These are phyloP conservation scores for Pelagomonas calceolata DNA, from an alignment of 108 stramenopile species.

Conservation along the genomic window DNA sequence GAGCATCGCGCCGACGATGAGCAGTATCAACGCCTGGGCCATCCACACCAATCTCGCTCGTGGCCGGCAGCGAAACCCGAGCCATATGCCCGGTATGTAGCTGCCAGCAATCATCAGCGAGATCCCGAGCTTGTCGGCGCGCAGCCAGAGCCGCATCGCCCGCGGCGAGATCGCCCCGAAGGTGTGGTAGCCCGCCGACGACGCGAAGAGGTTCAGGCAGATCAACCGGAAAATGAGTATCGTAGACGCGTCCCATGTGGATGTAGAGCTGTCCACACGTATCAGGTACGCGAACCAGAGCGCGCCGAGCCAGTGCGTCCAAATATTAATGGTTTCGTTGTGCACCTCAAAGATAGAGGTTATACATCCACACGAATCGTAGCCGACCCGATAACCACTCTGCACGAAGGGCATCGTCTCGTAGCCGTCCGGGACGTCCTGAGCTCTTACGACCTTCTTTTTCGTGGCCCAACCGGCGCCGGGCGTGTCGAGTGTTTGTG, in stretches of 20 bases:
- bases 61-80: background rate
- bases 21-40: background rate
- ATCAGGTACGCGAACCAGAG: background rate
- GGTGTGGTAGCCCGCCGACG: background rate
- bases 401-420: background rate
- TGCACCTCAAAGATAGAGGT: background rate
- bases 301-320: background rate
- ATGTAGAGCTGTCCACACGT: no score
- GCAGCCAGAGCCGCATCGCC: background rate
- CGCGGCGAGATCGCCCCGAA: background rate
- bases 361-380: background rate
- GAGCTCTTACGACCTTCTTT: no score
- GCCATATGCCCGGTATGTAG: background rate
- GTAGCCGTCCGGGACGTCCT: background rate
- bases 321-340: background rate
- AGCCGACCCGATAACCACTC: background rate
- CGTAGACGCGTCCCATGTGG: background rate
- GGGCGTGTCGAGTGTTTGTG: no score
- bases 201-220: background rate
- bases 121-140: background rate
- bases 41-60: background rate
- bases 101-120: background rate
- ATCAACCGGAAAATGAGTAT: background rate
- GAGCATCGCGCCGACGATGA: background rate
- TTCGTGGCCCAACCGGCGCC: no score